A percentile compares a stretch with the other conserved stretches of the same genome.
Conservation (phyloP, 805 yeast genomes). For the Metschnikowia kunwiensis region DNA sequence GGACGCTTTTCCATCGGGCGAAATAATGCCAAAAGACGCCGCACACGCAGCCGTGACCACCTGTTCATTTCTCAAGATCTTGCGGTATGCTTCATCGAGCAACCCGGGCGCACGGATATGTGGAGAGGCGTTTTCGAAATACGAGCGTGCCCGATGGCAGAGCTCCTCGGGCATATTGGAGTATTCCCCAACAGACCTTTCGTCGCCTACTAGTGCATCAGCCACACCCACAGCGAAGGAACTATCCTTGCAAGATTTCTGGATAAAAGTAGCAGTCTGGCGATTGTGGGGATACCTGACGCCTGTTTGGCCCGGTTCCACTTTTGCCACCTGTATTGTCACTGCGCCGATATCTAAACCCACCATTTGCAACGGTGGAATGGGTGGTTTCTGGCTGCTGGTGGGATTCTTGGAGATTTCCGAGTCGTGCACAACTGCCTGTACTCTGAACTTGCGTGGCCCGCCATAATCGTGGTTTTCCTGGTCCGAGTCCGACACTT, state of each 20-base stretch:
- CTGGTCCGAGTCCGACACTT: too few relatives aligned
- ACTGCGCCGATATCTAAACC: too few relatives aligned
- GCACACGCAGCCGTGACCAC: background rate
- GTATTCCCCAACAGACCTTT: background rate
- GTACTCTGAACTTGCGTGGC: too few relatives aligned
- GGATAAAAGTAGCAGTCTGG: conserved; percentile 1
- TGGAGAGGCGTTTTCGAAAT: background rate
- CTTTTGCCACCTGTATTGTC: too few relatives aligned
- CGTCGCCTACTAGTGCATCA: background rate
- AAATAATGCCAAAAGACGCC: conserved; percentile 2
- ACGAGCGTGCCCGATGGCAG: background rate
- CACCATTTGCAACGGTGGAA: too few relatives aligned
- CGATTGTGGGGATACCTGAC: too few relatives aligned
- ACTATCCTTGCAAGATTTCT: background rate
- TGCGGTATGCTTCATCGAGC: conserved; percentile 4
- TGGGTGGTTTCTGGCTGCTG: too few relatives aligned
- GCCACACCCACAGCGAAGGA: conserved; percentile 1
- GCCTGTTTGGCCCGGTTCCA: too few relatives aligned
- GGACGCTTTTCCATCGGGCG: conserved; percentile 1
- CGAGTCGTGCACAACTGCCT: too few relatives aligned
- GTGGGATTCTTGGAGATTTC: too few relatives aligned
- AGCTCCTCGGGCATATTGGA: background rate
- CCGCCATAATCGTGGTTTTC: too few relatives aligned
- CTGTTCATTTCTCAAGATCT: background rate
- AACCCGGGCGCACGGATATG: conserved; percentile 1